phyloP scores from a whole-genome alignment of 2,329 filamentous ascomycete genomes.

The Fusarium tjaetaba region DNA sequence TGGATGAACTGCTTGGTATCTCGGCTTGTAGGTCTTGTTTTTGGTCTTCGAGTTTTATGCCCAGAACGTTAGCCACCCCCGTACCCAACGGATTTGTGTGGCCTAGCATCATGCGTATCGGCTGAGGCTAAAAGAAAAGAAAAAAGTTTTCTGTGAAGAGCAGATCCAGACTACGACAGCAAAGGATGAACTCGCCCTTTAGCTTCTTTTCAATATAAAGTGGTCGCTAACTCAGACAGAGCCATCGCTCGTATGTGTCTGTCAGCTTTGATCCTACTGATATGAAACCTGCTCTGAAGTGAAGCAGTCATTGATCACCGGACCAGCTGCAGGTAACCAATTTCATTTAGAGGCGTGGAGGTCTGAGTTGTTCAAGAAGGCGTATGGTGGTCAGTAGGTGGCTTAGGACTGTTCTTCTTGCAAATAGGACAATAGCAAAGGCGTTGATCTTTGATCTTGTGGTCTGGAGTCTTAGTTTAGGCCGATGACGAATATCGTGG shows the following conservation, averaged over 20 bases:
- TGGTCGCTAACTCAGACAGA: not conserved
- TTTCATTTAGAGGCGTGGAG: conserved; percentile 19
- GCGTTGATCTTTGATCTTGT: conserved; percentile 19
- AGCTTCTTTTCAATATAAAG: not conserved
- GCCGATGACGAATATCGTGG: conserved; percentile 43
- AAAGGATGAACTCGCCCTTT: not conserved
- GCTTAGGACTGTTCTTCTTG: conserved; percentile 8
- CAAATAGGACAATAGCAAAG: conserved; percentile 26
- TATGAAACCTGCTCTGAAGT: not conserved
- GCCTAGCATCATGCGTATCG: conserved; percentile 28
- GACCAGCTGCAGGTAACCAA: conserved; percentile 5
- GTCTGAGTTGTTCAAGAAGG: conserved; percentile 17
- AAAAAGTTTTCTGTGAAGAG: not conserved
- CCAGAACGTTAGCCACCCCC: conserved; percentile 78
- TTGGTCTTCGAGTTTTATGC: conserved; percentile 79
- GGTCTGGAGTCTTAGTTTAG: conserved; percentile 22
- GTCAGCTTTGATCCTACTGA: not conserved
- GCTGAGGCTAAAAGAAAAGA: too few relatives aligned
- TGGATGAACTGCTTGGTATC: conserved; percentile 80
- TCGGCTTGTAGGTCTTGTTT: conserved; percentile 61
- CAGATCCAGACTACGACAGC: not conserved
- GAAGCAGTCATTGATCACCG: conserved; percentile 9
- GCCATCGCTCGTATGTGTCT: not conserved
- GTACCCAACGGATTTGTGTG: conserved; percentile 70
- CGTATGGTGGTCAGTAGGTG: not conserved